Evolutionary conservation across 169 alveolate genomes (phyloP).

Genomic region (Eimeria falciformis): DNA sequence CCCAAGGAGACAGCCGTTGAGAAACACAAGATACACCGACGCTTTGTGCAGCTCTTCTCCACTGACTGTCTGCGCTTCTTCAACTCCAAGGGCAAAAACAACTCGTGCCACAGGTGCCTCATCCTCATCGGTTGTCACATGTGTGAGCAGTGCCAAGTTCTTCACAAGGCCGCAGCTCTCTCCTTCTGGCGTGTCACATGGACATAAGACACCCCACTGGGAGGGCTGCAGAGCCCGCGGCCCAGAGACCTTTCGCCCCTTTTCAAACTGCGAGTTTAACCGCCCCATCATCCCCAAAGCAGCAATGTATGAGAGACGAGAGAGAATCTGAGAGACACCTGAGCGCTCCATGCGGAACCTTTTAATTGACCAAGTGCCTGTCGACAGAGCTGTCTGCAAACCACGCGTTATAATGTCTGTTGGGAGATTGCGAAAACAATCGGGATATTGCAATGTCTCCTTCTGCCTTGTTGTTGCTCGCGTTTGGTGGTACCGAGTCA

Average conservation of each 20-base stretch:
- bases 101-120: conserved; percentile 86
- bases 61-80: conserved; percentile 87
- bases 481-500: conserved; percentile 74
- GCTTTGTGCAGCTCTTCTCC: conserved; percentile 85
- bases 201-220: conserved; percentile 99
- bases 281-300: conserved; percentile 97
- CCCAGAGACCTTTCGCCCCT: conserved; percentile 92
- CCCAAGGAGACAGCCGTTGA: conserved; percentile 97
- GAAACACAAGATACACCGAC: conserved; percentile 91
- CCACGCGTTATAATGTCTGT: conserved; percentile 97
- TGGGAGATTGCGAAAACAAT: conserved; percentile 91
- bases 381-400: conserved; percentile 95
- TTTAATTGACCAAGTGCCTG: conserved; percentile 99
- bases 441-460: conserved; percentile 88
- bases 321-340: conserved; percentile 98
- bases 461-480: conserved; percentile 64
- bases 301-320: conserved; percentile 98
- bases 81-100: conserved; percentile 91
- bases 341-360: conserved; percentile 98
- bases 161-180: conserved; percentile 99
- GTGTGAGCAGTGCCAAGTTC: conserved; percentile 97
- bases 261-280: conserved; percentile 95
- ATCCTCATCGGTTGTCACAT: conserved; percentile 97
- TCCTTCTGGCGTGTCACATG: conserved; percentile 99
- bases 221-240: conserved; percentile 99